These are phyloP conservation scores for Chiua virens DNA, from an alignment of 768 basidiomycete genomes.

Conservation along the genomic window DNA sequence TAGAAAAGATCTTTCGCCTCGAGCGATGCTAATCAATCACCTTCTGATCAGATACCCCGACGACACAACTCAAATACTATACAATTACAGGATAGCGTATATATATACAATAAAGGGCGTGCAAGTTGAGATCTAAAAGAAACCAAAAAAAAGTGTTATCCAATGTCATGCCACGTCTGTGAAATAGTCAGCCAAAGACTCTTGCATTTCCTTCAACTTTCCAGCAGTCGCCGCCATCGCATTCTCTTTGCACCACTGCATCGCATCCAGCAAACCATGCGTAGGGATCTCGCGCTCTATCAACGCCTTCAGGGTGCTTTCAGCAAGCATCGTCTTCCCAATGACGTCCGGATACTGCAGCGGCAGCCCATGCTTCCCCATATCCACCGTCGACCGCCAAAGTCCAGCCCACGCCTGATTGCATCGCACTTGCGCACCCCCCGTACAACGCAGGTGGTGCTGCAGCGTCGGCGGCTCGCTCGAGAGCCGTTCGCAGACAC, in stretches of 20 bases:
- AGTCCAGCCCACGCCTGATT: conserved; percentile 44
- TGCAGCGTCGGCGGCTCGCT: conserved; percentile 41
- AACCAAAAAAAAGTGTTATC: background rate
- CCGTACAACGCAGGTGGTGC: conserved; percentile 43
- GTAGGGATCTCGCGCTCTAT: conserved; percentile 43
- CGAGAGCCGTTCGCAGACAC: conserved; percentile 45
- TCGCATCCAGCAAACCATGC: conserved; percentile 41
- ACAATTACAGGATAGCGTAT: too few species aligned
- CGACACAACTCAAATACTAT: too few species aligned
- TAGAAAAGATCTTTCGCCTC: conserved; percentile 17
- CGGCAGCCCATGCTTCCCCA: conserved; percentile 38
- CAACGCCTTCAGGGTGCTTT: conserved; percentile 46
- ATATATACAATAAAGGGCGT: too few species aligned
- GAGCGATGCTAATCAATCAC: conserved; percentile 11
- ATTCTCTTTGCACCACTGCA: conserved; percentile 46
- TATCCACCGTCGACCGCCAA: conserved; percentile 46
- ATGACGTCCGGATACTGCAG: conserved; percentile 46
- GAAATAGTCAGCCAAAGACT: conserved; percentile 47
- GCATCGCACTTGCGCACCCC: conserved; percentile 40
- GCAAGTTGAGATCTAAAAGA: too few species aligned
- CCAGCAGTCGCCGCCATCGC: conserved; percentile 42
- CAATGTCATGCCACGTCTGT: conserved; percentile 39
- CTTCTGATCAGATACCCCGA: conserved; percentile 6
- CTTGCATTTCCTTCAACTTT: conserved; percentile 47
- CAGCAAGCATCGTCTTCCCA: conserved; percentile 46